Percentiles rank a stretch among this genome's conserved stretches.
phyloP scores from a whole-genome alignment of 176 grass and related monocot genomes.

The Ananas comosus region DNA sequence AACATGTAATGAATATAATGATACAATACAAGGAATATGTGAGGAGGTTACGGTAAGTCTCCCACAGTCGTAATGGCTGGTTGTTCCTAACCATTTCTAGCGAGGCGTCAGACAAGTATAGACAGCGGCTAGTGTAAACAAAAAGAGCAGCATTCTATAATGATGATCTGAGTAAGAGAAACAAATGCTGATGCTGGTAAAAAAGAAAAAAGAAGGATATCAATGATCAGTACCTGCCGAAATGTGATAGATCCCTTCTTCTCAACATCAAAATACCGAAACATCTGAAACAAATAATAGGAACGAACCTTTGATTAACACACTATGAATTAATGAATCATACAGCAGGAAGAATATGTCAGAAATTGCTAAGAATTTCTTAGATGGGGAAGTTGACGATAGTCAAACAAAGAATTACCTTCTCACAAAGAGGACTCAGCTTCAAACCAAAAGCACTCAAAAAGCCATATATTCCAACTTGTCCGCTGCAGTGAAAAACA shows the following conservation, averaged over 20 bases:
- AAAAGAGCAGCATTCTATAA: too few relatives aligned
- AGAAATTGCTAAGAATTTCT: not conserved
- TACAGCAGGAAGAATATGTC: not conserved
- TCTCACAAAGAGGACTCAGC: constrained; percentile 49
- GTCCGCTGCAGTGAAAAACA: constrained; percentile 44
- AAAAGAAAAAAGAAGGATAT: not conserved
- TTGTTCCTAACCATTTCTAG: too few relatives aligned
- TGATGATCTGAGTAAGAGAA: too few relatives aligned
- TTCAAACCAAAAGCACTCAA: constrained; percentile 68
- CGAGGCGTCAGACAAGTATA: too few relatives aligned
- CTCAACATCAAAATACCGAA: constrained; percentile 65
- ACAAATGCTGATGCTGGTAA: too few relatives aligned
- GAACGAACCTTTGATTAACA: constrained; percentile 2
- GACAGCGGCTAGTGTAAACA: too few relatives aligned
- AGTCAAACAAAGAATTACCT: constrained; percentile 37
- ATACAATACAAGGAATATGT: too few relatives aligned
- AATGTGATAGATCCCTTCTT: constrained; percentile 67
- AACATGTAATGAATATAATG: too few relatives aligned
- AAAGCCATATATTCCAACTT: constrained; percentile 61
- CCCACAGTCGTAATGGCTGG: too few relatives aligned
- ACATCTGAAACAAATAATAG: constrained; percentile 48
- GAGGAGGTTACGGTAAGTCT: too few relatives aligned
- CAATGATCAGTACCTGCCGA: constrained; percentile 62
- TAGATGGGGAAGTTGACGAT: too few relatives aligned
- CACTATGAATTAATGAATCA: not conserved